Evolutionary conservation across 495 filamentous ascomycete genomes (phyloP), one percentile per base, ranked within the genome.

Genomic region (Talaromyces ruber): DNA sequence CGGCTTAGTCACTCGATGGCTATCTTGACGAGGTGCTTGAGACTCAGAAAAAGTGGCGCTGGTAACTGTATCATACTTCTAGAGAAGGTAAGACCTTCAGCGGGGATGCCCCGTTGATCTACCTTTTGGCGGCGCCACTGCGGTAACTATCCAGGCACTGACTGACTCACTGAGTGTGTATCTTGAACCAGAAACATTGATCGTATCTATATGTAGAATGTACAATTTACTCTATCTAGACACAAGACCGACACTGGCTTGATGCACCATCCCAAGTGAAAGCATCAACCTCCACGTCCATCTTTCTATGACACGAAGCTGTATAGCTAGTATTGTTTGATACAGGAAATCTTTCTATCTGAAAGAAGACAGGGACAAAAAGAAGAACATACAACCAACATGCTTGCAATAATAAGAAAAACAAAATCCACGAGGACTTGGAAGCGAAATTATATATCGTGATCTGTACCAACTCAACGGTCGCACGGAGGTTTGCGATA

Each of bases 321-420:
- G 51, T 28, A 28, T 26, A 9, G 51, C 51, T 14, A 25, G 26
- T 25, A 6, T 26, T n/a, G n/a, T 54, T 25, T 9, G 22, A 54
- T 54, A 28, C 51, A 67, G 55, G 60, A 59, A 55, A 45, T 43
- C 50, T 58, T n/a, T 29, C 22, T 56, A 37, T 55, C 8, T 37
- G 60, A 47, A 37, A 59, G 34, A 62, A 30, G 58, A 62, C 61
- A 61, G 25, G 57, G 43, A 21, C 18, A 28, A 54, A 14, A n/a
- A 54, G 28, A 54, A 54, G 22, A 54, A 54, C 26, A 26, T 54
- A 54, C 16, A 28, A 8, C n/a, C 21, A 54, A 14, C 51, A 54
- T 28, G 51, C 51, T 54, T 18, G 26, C 12, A 26, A 26, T 4
- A 28, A 54, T 47, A n/a, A 54, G 24, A 26, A 54, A 16, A 54